These are phyloP conservation scores for Spathaspora sp. DNA, from an alignment of 805 yeast species.

Conservation along the genomic window DNA sequence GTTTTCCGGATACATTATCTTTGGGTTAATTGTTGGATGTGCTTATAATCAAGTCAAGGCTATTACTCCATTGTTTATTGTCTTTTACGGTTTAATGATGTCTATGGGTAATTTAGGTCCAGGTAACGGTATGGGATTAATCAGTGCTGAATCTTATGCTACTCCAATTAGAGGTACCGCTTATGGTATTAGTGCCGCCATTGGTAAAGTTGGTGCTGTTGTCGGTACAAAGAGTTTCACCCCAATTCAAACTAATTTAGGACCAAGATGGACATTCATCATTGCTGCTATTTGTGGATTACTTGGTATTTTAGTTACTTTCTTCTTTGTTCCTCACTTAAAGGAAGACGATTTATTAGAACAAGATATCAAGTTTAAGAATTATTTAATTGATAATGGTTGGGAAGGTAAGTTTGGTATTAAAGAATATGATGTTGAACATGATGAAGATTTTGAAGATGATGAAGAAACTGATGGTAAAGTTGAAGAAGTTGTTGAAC, in stretches of 20 bases:
- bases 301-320: slow-evolving; percentile 58
- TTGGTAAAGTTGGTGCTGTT: slow-evolving; percentile 84
- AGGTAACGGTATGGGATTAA: slow-evolving; percentile 70
- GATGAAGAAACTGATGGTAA: background rate
- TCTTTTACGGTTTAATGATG: slow-evolving; percentile 72
- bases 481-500: background rate
- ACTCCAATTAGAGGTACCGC: slow-evolving; percentile 75
- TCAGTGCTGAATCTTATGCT: slow-evolving; percentile 64
- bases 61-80: slow-evolving; percentile 60
- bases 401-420: slow-evolving; percentile 51
- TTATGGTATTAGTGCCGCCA: slow-evolving; percentile 74
- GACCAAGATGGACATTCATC: slow-evolving; percentile 72
- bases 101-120: slow-evolving; percentile 75
- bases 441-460: slow-evolving; percentile 11
- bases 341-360: slow-evolving; percentile 64
- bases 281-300: slow-evolving; percentile 74
- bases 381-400: slow-evolving; percentile 55
- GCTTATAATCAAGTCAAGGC: slow-evolving; percentile 53
- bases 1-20: slow-evolving; percentile 64
- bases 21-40: slow-evolving; percentile 69
- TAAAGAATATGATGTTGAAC: slow-evolving; percentile 15
- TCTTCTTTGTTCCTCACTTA: slow-evolving; percentile 63
- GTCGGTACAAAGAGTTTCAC: slow-evolving; percentile 72
- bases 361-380: slow-evolving; percentile 62
- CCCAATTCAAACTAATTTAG: slow-evolving; percentile 61